Conservation (phyloP, 1,284 basidiomycete species). For the Filobasidium uniguttulatum region DNA sequence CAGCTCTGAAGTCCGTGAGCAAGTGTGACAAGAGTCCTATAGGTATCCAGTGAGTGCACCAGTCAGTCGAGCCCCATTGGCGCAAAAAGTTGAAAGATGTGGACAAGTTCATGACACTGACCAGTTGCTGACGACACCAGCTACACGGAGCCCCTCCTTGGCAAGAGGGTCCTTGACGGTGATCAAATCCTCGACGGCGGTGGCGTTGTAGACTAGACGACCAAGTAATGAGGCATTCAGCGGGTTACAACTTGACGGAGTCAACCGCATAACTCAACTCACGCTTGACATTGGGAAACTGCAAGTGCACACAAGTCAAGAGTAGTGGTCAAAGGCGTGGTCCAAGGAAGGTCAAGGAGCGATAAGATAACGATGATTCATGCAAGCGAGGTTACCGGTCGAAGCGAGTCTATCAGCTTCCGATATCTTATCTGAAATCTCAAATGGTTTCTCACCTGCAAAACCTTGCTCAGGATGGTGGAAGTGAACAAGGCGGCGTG, state of each 20-base stretch:
- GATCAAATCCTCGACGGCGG: constrained; percentile 62
- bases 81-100: no score
- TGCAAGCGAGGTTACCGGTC: no score
- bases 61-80: no score
- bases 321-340: no score
- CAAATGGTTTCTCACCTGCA: no score
- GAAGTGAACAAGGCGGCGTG: constrained; percentile 71
- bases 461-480: constrained; percentile 58
- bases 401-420: no score
- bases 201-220: constrained; percentile 46
- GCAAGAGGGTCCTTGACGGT: constrained; percentile 46
- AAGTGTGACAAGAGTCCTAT: constrained; percentile 53
- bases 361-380: no score
- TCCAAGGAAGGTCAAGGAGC: no score
- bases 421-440: no score
- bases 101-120: no score
- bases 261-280: background rate
- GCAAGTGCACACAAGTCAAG: no score
- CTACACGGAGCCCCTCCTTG: constrained; percentile 50
- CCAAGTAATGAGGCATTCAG: background rate
- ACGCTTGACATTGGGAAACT: constrained; percentile 53
- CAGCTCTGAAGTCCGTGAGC: constrained; percentile 44
- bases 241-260: background rate
- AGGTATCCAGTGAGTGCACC: no score
- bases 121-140: constrained; percentile 79